Evolutionary conservation across 2,329 filamentous ascomycete species (phyloP).

Genomic region (Aspergillus puulaauensis): DNA sequence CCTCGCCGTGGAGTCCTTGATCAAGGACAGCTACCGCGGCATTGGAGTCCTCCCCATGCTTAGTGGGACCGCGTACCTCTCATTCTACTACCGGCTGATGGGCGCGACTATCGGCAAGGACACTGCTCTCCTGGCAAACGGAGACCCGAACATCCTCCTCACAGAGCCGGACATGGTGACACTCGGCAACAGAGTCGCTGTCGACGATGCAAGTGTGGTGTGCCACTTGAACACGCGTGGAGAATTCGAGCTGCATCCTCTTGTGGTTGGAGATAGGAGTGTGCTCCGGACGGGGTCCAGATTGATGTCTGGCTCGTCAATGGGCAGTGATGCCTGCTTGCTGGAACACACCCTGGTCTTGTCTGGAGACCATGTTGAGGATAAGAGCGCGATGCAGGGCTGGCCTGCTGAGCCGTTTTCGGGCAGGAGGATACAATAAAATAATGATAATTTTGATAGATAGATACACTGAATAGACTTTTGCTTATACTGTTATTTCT

Average conservation of each 20-base stretch:
- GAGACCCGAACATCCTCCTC: slow-evolving; percentile 53
- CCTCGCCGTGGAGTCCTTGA: slow-evolving; percentile 52
- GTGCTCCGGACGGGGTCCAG: slow-evolving; percentile 54
- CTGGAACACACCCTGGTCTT: slow-evolving; percentile 60
- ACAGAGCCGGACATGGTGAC: slow-evolving; percentile 59
- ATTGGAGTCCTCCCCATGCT: slow-evolving; percentile 54
- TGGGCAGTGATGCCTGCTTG: slow-evolving; percentile 54
- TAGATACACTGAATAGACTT: too few relatives aligned
- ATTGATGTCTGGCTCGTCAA: slow-evolving; percentile 53
- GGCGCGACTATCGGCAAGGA: slow-evolving; percentile 56
- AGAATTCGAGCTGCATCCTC: slow-evolving; percentile 55
- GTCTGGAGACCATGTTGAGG: slow-evolving; percentile 56
- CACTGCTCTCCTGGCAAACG: slow-evolving; percentile 57
- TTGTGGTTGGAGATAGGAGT: slow-evolving; percentile 53
- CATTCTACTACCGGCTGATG: slow-evolving; percentile 54
- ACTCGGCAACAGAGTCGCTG: slow-evolving; percentile 14
- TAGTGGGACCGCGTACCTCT: slow-evolving; percentile 54
- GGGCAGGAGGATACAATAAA: not conserved
- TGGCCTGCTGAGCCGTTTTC: slow-evolving; percentile 49
- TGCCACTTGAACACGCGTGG: slow-evolving; percentile 59
- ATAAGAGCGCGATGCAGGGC: slow-evolving; percentile 53
- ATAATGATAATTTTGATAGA: too few relatives aligned
- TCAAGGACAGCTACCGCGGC: slow-evolving; percentile 51
- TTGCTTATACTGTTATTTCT: too few relatives aligned
- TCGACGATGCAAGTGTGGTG: slow-evolving; percentile 58